Conservation (phyloP, 1,284 basidiomycete genomes). For the Tilletia indica region DNA sequence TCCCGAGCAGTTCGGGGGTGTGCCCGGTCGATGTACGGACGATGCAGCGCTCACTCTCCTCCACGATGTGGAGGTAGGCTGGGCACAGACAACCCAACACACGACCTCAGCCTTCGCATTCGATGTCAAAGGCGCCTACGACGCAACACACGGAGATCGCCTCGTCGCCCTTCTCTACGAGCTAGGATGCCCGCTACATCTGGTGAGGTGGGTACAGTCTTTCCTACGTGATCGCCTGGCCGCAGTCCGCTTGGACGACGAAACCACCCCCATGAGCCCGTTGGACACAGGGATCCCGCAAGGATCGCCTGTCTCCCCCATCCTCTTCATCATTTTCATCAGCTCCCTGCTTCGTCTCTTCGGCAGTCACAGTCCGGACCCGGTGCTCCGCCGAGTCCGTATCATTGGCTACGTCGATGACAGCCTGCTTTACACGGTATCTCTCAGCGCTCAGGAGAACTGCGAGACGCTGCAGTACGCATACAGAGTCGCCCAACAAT, state of each 20-base stretch:
- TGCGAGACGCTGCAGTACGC: background rate
- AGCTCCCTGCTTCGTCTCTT: conserved; percentile 4
- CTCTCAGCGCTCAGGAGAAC: background rate
- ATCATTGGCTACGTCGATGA: conserved; percentile 5
- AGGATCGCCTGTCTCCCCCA: background rate
- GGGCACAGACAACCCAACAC: too few species aligned
- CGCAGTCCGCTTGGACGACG: background rate
- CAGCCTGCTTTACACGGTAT: background rate
- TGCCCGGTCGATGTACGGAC: too few species aligned
- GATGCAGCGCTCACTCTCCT: too few species aligned
- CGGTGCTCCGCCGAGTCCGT: background rate
- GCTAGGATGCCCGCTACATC: background rate
- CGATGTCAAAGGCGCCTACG: too few species aligned
- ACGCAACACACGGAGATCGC: too few species aligned
- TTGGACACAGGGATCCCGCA: background rate
- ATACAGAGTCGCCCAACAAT: background rate
- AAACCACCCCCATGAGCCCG: background rate
- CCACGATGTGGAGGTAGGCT: too few species aligned
- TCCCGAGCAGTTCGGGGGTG: background rate
- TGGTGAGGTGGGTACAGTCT: background rate
- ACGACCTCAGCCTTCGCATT: too few species aligned
- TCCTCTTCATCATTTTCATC: conserved; percentile 4
- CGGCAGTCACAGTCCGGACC: background rate
- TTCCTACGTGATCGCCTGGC: background rate
- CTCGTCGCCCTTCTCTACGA: background rate